Conservation (phyloP, 73 alveolate species). For the Tetrahymena elliotti region DNA sequence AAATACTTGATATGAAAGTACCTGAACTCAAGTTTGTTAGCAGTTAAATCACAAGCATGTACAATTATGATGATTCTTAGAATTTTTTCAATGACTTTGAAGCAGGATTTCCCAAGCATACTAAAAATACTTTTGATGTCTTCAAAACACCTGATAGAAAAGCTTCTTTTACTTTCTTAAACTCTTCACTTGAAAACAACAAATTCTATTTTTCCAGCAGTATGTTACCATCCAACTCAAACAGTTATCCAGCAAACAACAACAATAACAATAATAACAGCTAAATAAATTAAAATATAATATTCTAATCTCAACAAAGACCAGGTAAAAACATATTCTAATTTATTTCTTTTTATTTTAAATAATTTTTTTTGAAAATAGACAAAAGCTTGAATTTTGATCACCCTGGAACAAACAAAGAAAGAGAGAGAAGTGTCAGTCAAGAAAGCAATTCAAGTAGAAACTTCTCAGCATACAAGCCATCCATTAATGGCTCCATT, state of each 20-base stretch:
- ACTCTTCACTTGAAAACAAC: neutral
- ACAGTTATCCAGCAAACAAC: neutral
- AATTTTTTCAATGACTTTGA: neutral
- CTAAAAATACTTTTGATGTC: neutral
- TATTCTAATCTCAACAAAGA: neutral
- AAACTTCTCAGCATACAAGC: neutral
- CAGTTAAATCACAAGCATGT: neutral
- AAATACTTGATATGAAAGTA: neutral
- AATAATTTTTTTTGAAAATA: neutral
- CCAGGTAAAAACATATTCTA: neutral
- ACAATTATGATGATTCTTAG: neutral
- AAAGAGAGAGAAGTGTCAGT: neutral
- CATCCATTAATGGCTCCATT: neutral
- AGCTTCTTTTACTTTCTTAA: neutral
- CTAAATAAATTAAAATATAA: neutral
- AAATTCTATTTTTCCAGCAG: neutral
- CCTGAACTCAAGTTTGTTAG: neutral
- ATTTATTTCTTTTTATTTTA: neutral
- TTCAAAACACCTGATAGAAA: neutral
- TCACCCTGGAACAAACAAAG: neutral
- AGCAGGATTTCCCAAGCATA: neutral
- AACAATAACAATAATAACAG: neutral
- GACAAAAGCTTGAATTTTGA: neutral
- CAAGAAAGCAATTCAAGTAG: neutral
- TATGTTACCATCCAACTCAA: neutral